Evolutionary conservation across 805 yeast species (phyloP), one percentile per base, ranked within the genome.

Genomic region (Spencermartinsiella europaea): DNA sequence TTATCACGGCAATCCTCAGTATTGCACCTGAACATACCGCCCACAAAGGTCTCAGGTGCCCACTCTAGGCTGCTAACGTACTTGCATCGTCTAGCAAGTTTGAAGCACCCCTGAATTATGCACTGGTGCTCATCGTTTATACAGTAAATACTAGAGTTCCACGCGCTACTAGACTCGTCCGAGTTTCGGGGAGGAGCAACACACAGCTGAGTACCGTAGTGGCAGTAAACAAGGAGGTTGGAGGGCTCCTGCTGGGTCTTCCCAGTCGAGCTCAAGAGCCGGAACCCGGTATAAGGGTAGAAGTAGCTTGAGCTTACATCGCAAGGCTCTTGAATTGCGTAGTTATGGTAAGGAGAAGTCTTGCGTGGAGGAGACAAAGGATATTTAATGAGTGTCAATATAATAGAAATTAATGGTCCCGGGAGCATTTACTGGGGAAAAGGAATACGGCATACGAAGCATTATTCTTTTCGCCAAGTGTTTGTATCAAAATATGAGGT

Each of bases 41-140:
- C 91, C 2, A 84, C 76, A 64, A 77, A 76, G 0, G 79, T 72
- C 16, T 71, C 66, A 0, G 88, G 86, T 14, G 76, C 64, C 55
- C 70, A 80, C 4, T 79, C 57, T 1, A 75, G 69, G 8, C 72
- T 42, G 22, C 70, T 62, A 0, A 77, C 76, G 54, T 75, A 81
- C 52, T 74, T 72, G 51, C 73, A 72, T 36, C 81, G 64, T 56
- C 85, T 68, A 64, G 74, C 85, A 51, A 80, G 55, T 52, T 79
- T 80, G 56, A 72, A 79, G 48, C 83, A 79, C 3, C 66, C 59
- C 8, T 27, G 38, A 20, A 54, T 33, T 12, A 17, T 37, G 27
- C 27, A 16, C 12, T 25, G 31, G 7, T 7, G 31, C 10, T 25
- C 31, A 7, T 25, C n/a, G 31, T 7, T 25, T 12, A 25, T 25